phyloP scores from a whole-genome alignment of 495 filamentous ascomycete species.

The Hypoxylon intermedium region DNA sequence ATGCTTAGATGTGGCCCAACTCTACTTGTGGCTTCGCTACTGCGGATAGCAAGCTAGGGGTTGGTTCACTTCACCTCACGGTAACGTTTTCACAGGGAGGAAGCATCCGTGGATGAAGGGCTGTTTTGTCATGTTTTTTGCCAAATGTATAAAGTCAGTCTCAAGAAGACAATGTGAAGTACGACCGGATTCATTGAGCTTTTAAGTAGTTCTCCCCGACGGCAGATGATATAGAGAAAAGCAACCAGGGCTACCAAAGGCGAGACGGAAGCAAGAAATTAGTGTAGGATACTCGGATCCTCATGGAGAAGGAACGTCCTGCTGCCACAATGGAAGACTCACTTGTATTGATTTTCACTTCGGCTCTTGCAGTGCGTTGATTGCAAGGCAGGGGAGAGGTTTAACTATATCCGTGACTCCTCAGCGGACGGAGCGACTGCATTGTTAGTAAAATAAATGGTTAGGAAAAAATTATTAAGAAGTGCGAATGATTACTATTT shows the following conservation, averaged over 20 bases:
- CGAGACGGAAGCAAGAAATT: conserved; percentile 13
- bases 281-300: conserved; percentile 11
- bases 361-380: conserved; percentile 12
- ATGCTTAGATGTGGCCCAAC: conserved; percentile 35
- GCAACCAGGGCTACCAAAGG: conserved; percentile 16
- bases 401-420: conserved; percentile 1
- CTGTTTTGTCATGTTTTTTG: conserved; percentile 22
- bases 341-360: conserved; percentile 22
- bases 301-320: background rate
- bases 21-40: conserved; percentile 11
- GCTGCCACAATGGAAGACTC: conserved; percentile 15
- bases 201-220: conserved; percentile 18
- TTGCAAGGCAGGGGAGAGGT: conserved; percentile 29
- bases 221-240: conserved; percentile 29
- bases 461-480: conserved; percentile 36
- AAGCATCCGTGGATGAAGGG: conserved; percentile 25
- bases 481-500: conserved; percentile 30
- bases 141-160: conserved; percentile 34
- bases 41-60: conserved; percentile 9
- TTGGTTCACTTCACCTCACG: conserved; percentile 33
- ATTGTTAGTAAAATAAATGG: conserved; percentile 33
- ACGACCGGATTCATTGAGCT: conserved; percentile 20
- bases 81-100: conserved; percentile 30
- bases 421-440: conserved; percentile 6
- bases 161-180: conserved; percentile 18